These are phyloP conservation scores for Leishmania tropica DNA, from an alignment of 208 protist species.

Conservation along the genomic window DNA sequence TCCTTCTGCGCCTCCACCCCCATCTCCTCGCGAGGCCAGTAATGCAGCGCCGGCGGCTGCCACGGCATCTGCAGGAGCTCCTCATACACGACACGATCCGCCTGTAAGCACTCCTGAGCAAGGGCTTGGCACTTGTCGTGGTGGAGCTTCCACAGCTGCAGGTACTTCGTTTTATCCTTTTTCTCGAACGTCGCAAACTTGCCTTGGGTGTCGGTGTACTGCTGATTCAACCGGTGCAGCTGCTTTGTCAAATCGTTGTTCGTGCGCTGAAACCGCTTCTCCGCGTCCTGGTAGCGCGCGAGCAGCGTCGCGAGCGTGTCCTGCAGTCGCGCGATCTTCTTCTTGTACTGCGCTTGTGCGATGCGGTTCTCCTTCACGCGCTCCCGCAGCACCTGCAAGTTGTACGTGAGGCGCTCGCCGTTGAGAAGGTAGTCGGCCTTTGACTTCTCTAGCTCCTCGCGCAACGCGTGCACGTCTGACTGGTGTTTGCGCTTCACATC, in stretches of 20 bases:
- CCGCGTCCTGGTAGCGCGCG: slow-evolving; percentile 90
- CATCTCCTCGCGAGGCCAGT: slow-evolving; percentile 73
- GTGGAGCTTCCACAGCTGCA: slow-evolving; percentile 96
- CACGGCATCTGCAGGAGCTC: slow-evolving; percentile 93
- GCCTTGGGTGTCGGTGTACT: slow-evolving; percentile 96
- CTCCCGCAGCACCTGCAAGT: slow-evolving; percentile 95
- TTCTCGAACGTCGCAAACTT: slow-evolving; percentile 96
- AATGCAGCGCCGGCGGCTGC: slow-evolving; percentile 81
- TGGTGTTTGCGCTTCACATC: slow-evolving; percentile 73
- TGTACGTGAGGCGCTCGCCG: slow-evolving; percentile 96
- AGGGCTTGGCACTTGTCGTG: slow-evolving; percentile 91
- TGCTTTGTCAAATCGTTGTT: slow-evolving; percentile 96
- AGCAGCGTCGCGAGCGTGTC: slow-evolving; percentile 91
- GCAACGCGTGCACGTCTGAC: slow-evolving; percentile 90
- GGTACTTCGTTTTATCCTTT: slow-evolving; percentile 93
- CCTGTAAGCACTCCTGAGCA: slow-evolving; percentile 88
- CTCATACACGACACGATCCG: slow-evolving; percentile 96
- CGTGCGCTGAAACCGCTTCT: slow-evolving; percentile 88
- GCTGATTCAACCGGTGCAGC: slow-evolving; percentile 91
- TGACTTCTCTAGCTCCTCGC: slow-evolving; percentile 95
- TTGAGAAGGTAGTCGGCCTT: slow-evolving; percentile 96
- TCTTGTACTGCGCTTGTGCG: slow-evolving; percentile 94
- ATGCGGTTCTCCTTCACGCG: slow-evolving; percentile 95
- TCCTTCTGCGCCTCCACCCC: slow-evolving; percentile 46
- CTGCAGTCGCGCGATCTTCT: slow-evolving; percentile 87